Base-by-base conservation (phyloP, 1,284 basidiomycete genomes). In the Trametes hirsuta region DNA sequence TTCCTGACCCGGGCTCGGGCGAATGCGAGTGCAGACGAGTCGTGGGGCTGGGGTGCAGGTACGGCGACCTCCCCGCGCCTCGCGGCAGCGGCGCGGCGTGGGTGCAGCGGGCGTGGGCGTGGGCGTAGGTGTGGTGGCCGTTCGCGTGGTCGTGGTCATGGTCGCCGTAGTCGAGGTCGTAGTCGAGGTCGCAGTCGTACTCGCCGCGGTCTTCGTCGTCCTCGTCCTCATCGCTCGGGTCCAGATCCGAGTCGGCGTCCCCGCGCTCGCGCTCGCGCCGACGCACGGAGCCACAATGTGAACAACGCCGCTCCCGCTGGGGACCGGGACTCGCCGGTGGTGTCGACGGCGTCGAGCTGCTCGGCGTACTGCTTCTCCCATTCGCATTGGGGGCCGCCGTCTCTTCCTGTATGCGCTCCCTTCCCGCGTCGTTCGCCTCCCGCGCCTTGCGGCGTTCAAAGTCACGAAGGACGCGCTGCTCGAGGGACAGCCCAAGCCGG, bases 391-490 rank as follows among this genome's bases (percentile, higher is more conserved):
- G 11, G 37, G 46, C 42, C 1, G 24, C n/a, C 8, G 58, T 61
- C 36, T 47, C 48, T 44, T 62, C 59, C 37, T 61, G 53, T 6
- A n/a, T 44, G 25, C 9, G 39, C 40, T 24, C 55, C n/a, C 12
- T 41, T 53, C 25, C 46, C 53, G 65, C 65, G 11, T 52, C 47
- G 35, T 45, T 56, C 30, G 58, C 65, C 40, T 63, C 65, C 9
- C 64, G 53, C 10, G 69, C 64, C 14, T 67, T 64, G n/a, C 69
- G 61, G 1, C 69, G 66, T 22, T 64, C 59, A 2, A 62, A 64
- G 54, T 75, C 73, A n/a, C 70, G 68, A 18, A 61, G 49, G 3
- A 72, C 67, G 8, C 72, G 67, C 53, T 71, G 65, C n/a, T 70
- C 62, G 9, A 75, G 66, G 6, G 68, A 55, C 18, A 72, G 56